phyloP scores from a whole-genome alignment of 2,329 filamentous ascomycete genomes.

The Clonostachys byssicola region DNA sequence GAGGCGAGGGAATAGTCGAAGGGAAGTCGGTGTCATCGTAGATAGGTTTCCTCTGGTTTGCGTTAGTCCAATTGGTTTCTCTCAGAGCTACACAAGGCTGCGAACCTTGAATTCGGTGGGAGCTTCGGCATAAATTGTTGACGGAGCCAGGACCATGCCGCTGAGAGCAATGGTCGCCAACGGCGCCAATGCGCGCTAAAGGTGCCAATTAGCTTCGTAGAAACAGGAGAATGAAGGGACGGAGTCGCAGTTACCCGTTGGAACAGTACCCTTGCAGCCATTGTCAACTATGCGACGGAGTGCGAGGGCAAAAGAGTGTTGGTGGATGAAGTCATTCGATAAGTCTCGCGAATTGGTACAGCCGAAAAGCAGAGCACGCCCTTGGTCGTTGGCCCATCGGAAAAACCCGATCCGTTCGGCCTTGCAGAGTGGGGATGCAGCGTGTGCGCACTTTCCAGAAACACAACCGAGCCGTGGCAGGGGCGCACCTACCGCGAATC shows the following conservation, averaged over 20 bases:
- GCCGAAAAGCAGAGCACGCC: too few species aligned
- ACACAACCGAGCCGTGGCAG: too few species aligned
- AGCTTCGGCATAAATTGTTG: conserved; percentile 47
- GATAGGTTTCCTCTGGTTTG: conserved; percentile 60
- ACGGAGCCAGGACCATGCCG: conserved; percentile 40
- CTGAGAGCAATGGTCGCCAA: conserved; percentile 47
- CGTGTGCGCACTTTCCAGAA: too few species aligned
- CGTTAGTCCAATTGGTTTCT: not conserved
- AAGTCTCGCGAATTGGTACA: too few species aligned
- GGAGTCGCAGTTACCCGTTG: conserved; percentile 38
- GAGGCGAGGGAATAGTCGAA: conserved; percentile 22
- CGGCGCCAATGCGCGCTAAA: conserved; percentile 47
- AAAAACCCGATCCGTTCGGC: too few species aligned
- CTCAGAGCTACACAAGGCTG: not conserved
- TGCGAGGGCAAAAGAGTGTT: too few species aligned
- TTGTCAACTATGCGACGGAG: conserved; percentile 26
- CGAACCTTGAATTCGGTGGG: conserved; percentile 27
- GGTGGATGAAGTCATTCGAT: too few species aligned
- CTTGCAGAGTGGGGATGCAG: too few species aligned
- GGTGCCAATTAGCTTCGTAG: conserved; percentile 18
- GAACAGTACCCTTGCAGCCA: conserved; percentile 58
- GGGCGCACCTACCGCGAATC: too few species aligned
- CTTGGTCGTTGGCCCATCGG: too few species aligned
- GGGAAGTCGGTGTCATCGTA: conserved; percentile 66
- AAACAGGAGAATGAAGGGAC: not conserved